Evolutionary conservation across 345 rosid genomes (phyloP).

Genomic region (Salix udensis): DNA sequence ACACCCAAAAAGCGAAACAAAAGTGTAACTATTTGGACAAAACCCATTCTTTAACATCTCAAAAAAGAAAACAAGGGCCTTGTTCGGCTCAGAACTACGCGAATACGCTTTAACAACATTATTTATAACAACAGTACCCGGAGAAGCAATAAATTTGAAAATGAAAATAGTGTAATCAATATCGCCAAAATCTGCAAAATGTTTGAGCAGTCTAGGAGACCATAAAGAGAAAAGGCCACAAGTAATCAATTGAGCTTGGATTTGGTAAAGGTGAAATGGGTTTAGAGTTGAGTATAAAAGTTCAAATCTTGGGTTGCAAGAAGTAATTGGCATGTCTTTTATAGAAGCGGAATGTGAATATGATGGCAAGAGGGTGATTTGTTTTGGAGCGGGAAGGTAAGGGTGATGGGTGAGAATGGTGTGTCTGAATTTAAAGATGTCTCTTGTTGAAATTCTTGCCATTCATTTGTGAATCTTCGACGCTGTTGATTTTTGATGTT

Average conservation of each 20-base stretch:
- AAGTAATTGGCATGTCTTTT: conserved; percentile 13
- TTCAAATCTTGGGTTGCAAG: conserved; percentile 23
- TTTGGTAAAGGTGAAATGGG: conserved; percentile 39
- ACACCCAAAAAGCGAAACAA: conserved; percentile 47
- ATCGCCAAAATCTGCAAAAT: conserved; percentile 40
- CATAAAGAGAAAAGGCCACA: conserved; percentile 52
- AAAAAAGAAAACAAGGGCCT: conserved; percentile 46
- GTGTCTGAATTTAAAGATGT: conserved; percentile 36
- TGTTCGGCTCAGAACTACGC: conserved; percentile 34
- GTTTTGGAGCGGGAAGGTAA: not conserved
- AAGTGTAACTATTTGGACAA: conserved; percentile 56
- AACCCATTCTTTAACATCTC: conserved; percentile 43
- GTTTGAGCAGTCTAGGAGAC: conserved; percentile 46
- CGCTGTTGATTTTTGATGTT: not conserved
- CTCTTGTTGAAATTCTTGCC: conserved; percentile 57
- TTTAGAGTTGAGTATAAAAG: conserved; percentile 33
- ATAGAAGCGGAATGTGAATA: conserved; percentile 10
- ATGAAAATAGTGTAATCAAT: conserved; percentile 38
- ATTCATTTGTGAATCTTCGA: conserved; percentile 43
- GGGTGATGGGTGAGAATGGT: not conserved
- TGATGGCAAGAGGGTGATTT: conserved; percentile 3
- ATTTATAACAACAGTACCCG: conserved; percentile 38
- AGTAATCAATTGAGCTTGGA: conserved; percentile 55
- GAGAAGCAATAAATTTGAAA: conserved; percentile 39
- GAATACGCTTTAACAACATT: conserved; percentile 44